Evolutionary conservation across 148 eudicot genomes (phyloP).

Genomic region (Camellia granthamiana): DNA sequence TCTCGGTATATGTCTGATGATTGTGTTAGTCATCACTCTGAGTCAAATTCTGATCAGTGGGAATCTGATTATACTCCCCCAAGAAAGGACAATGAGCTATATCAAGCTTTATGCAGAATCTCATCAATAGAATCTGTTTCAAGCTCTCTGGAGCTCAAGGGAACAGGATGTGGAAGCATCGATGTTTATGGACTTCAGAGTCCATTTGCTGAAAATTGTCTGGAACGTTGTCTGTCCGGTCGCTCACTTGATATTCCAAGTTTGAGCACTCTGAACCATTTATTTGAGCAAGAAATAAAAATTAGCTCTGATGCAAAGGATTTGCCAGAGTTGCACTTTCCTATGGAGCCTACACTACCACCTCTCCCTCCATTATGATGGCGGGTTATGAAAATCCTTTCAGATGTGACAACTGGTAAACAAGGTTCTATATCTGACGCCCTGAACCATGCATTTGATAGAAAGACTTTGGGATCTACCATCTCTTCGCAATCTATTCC

Average conservation of each 20-base stretch:
- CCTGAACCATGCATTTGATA: constrained; percentile 29
- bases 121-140: constrained; percentile 63
- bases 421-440: constrained; percentile 21
- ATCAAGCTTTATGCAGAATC: constrained; percentile 50
- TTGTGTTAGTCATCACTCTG: constrained; percentile 52
- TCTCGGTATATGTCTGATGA: constrained; percentile 76
- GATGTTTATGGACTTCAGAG: constrained; percentile 20
- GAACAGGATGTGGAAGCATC: constrained; percentile 19
- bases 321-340: constrained; percentile 25
- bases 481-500: constrained; percentile 37
- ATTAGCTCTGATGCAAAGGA: constrained; percentile 23
- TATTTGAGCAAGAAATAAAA: constrained; percentile 37
- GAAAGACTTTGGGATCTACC: constrained; percentile 29
- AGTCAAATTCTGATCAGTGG: constrained; percentile 87
- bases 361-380: constrained; percentile 89
- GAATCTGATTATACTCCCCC: constrained; percentile 58
- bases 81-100: constrained; percentile 42
- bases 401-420: constrained; percentile 29
- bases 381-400: constrained; percentile 47
- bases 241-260: constrained; percentile 29
- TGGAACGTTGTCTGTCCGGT: constrained; percentile 26
- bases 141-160: constrained; percentile 42
- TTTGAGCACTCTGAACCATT: constrained; percentile 24
- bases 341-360: constrained; percentile 42
- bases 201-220: constrained; percentile 24